Conservation (phyloP, 257 asterid species). For the Solanum corneliomulleri region DNA sequence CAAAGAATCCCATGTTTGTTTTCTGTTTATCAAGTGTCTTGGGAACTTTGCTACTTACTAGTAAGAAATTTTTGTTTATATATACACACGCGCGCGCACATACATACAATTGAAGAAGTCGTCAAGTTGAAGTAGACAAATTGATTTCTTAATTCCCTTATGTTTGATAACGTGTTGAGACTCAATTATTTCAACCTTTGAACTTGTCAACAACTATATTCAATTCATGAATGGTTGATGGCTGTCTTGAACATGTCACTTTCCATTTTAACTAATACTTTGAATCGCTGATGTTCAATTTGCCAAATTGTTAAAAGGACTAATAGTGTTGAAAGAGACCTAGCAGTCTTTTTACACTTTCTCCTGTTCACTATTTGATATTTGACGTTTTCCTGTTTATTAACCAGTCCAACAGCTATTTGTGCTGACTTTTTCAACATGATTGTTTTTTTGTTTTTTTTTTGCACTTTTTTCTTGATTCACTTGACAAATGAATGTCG, state of each 20-base stretch:
- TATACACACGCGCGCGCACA: background rate
- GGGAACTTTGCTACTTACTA: background rate
- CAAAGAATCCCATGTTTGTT: slow-evolving; percentile 1
- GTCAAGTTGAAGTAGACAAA: background rate
- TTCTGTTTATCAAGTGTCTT: background rate
- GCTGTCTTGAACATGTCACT: background rate
- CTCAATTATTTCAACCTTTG: background rate
- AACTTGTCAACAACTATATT: background rate
- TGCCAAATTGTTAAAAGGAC: background rate
- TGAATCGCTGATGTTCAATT: background rate
- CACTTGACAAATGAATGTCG: background rate
- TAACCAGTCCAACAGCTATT: background rate
- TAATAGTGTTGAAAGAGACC: background rate
- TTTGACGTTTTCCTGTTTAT: background rate
- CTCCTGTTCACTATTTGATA: background rate
- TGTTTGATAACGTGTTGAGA: background rate
- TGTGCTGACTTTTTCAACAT: background rate
- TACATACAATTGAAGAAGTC: background rate
- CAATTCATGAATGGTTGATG: background rate
- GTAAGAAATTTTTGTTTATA: background rate
- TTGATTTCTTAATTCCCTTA: background rate
- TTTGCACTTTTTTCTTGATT: background rate
- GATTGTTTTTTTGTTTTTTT: background rate
- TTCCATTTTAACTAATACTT: background rate
- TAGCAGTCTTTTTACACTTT: background rate